These are phyloP conservation scores for Stereum hirsutum DNA, from an alignment of 1,284 basidiomycete species.

Conservation along the genomic window DNA sequence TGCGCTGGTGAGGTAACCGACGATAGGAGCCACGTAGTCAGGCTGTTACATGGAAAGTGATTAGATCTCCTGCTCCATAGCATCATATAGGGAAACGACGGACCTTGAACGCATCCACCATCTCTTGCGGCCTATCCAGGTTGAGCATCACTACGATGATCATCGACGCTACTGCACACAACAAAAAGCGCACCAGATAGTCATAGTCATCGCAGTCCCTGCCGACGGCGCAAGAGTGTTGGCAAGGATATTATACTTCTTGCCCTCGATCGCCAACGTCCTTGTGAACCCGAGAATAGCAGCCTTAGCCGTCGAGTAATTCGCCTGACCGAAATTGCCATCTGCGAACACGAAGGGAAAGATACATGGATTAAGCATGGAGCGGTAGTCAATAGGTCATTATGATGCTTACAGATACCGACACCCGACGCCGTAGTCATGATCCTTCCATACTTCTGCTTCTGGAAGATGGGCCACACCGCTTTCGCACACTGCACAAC, in stretches of 20 bases:
- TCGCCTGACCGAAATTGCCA: constrained; percentile 92
- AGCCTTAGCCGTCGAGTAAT: constrained; percentile 91
- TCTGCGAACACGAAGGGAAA: no score
- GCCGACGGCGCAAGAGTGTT: constrained; percentile 89
- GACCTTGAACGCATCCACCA: constrained; percentile 91
- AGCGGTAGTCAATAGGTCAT: no score
- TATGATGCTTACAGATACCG: constrained; percentile 70
- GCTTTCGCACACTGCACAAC: constrained; percentile 87
- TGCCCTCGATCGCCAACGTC: constrained; percentile 88
- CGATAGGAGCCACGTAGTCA: constrained; percentile 86
- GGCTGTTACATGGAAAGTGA: constrained; percentile 56
- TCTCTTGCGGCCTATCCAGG: constrained; percentile 70
- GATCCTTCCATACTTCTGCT: constrained; percentile 96
- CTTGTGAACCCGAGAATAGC: constrained; percentile 88
- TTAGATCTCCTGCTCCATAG: constrained; percentile 5
- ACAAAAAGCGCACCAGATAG: constrained; percentile 52
- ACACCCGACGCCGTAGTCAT: constrained; percentile 91
- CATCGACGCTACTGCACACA: background rate
- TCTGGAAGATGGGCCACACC: constrained; percentile 94
- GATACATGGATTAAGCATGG: no score
- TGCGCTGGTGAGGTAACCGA: constrained; percentile 86
- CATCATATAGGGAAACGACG: constrained; percentile 4
- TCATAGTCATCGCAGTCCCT: constrained; percentile 87
- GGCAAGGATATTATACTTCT: constrained; percentile 83
- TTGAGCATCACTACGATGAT: background rate